A percentile compares a stretch with the other conserved stretches of the same genome.
phyloP scores from a whole-genome alignment of 2,329 filamentous ascomycete genomes.

The Xylariaceae sp. region DNA sequence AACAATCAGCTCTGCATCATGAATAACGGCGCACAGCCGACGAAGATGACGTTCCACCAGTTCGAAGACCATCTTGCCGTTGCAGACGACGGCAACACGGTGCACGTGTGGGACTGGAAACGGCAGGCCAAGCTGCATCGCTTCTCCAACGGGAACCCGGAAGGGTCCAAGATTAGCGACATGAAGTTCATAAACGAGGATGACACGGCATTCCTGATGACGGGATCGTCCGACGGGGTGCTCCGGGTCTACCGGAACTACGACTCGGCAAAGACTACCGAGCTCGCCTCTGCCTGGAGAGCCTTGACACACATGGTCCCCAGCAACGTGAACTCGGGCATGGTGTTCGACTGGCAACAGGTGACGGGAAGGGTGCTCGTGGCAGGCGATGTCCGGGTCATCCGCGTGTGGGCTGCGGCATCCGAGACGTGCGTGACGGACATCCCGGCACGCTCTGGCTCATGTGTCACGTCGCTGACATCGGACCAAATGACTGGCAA shows the following conservation, averaged over 20 bases:
- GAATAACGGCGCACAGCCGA: conserved; percentile 83
- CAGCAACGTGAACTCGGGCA: conserved; percentile 87
- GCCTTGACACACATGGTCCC: conserved; percentile 90
- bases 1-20: conserved; percentile 76
- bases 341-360: conserved; percentile 99
- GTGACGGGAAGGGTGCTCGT: conserved; percentile 94
- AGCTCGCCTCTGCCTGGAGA: conserved; percentile 85
- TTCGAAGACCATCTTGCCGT: conserved; percentile 95
- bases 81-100: conserved; percentile 85
- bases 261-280: conserved; percentile 67
- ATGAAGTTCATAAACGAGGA: conserved; percentile 98
- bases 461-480: conserved; percentile 91
- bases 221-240: conserved; percentile 90
- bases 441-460: conserved; percentile 88
- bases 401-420: conserved; percentile 92
- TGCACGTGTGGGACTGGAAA: conserved; percentile 93
- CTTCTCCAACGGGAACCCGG: conserved; percentile 92
- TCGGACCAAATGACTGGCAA: conserved; percentile 98
- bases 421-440: conserved; percentile 90
- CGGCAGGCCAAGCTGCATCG: conserved; percentile 66
- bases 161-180: conserved; percentile 87
- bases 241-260: conserved; percentile 92
- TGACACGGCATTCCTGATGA: conserved; percentile 90
- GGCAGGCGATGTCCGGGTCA: conserved; percentile 90
- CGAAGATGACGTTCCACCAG: conserved; percentile 94